phyloP scores from a whole-genome alignment of 106 monocot genomes.

The Posidonia australis region DNA sequence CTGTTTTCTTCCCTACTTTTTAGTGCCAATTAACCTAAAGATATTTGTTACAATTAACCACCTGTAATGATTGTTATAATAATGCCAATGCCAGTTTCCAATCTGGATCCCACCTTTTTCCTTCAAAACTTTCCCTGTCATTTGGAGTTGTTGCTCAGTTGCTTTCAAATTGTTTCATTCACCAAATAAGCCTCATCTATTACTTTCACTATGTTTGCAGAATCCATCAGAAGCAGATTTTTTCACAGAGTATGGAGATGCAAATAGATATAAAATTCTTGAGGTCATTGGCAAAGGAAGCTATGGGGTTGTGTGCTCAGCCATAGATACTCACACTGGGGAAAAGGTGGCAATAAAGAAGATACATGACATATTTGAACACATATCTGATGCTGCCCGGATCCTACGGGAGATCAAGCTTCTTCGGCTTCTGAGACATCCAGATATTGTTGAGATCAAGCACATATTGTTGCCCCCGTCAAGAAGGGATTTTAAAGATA shows the following conservation, averaged over 20 bases:
- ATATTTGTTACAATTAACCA: too few relatives aligned
- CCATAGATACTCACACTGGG: slow-evolving; percentile 61
- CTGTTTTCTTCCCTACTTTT: too few relatives aligned
- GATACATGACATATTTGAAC: slow-evolving; percentile 75
- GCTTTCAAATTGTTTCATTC: too few relatives aligned
- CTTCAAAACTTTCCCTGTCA: too few relatives aligned
- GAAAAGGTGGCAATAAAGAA: slow-evolving; percentile 81
- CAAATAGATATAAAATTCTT: slow-evolving; percentile 66
- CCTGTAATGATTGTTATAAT: too few relatives aligned
- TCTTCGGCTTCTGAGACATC: slow-evolving; percentile 62
- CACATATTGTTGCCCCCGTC: slow-evolving; percentile 76
- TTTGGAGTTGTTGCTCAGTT: too few relatives aligned
- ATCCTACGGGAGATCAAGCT: slow-evolving; percentile 77
- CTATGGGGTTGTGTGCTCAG: slow-evolving; percentile 76
- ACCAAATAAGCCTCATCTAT: too few relatives aligned
- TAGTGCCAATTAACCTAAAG: too few relatives aligned
- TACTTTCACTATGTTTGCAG: slow-evolving; percentile 8
- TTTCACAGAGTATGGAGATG: slow-evolving; percentile 75
- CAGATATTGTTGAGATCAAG: slow-evolving; percentile 76
- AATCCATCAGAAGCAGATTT: slow-evolving; percentile 38
- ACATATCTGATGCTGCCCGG: slow-evolving; percentile 68
- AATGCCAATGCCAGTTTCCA: too few relatives aligned
- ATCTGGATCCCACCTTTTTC: too few relatives aligned
- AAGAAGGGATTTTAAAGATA: slow-evolving; percentile 28
- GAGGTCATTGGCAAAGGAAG: slow-evolving; percentile 80